Evolutionary conservation across 352 stramenopile genomes (phyloP).

Genomic region (Pythium volutum): DNA sequence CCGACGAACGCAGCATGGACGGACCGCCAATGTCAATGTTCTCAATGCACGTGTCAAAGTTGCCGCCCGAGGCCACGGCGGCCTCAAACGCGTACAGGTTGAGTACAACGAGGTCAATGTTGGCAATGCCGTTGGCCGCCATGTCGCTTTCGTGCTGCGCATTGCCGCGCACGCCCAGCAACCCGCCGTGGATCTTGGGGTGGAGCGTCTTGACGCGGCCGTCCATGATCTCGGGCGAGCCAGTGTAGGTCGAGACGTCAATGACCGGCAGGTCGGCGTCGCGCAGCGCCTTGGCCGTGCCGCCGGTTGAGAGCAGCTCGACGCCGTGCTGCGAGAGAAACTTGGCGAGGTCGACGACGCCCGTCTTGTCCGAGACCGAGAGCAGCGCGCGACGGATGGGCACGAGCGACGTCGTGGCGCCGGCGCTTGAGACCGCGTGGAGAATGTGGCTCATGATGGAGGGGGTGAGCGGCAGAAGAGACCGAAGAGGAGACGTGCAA

Average conservation of each 20-base stretch:
- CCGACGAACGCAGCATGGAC: constrained; percentile 98
- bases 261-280: constrained; percentile 94
- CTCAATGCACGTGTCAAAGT: constrained; percentile 99
- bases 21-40: constrained; percentile 99
- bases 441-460: constrained; percentile 76
- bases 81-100: constrained; percentile 99
- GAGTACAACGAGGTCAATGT: constrained; percentile 99
- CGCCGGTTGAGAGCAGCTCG: constrained; percentile 97
- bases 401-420: constrained; percentile 72
- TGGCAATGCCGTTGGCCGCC: constrained; percentile 93
- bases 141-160: constrained; percentile 96
- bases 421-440: constrained; percentile 64
- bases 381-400: constrained; percentile 96
- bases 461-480: background rate
- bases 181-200: constrained; percentile 98
- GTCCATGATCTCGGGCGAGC: constrained; percentile 98
- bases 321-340: constrained; percentile 92
- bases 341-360: constrained; percentile 96
- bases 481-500: constrained; percentile 1
- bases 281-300: constrained; percentile 95
- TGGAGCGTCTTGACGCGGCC: constrained; percentile 99
- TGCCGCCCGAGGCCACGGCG: constrained; percentile 89
- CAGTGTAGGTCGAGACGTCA: constrained; percentile 98
- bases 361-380: constrained; percentile 99
- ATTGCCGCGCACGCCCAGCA: constrained; percentile 98